A percentile compares a stretch with the other conserved stretches of the same genome.
Evolutionary conservation across 2,329 filamentous ascomycete genomes (phyloP).

Genomic region (Byssochlamys sp.): DNA sequence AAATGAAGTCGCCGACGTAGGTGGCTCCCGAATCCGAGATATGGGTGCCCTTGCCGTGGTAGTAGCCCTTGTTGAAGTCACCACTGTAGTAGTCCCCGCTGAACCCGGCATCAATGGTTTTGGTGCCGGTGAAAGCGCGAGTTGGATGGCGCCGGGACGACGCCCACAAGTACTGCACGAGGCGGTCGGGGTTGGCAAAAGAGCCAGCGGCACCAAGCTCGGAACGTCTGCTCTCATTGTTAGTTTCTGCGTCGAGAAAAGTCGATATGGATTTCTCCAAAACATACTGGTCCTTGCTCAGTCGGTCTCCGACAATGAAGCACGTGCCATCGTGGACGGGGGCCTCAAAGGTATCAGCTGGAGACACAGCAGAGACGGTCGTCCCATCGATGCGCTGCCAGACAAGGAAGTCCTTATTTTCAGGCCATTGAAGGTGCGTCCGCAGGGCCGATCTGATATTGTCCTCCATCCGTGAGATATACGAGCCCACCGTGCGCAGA

Average conservation of each 20-base stretch:
- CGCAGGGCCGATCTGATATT: conserved; percentile 33
- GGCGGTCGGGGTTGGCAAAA: conserved; percentile 29
- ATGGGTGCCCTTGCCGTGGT: conserved; percentile 47
- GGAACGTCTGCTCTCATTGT: conserved; percentile 17
- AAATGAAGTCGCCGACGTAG: conserved; percentile 47
- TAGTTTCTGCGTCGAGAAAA: conserved; percentile 3
- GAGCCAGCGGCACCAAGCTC: conserved; percentile 24
- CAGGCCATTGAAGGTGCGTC: conserved; percentile 27
- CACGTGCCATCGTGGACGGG: conserved; percentile 29
- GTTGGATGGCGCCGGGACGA: conserved; percentile 38
- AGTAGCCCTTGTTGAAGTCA: conserved; percentile 39
- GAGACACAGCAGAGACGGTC: conserved; percentile 24
- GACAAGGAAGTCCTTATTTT: conserved; percentile 32
- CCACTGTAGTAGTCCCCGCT: conserved; percentile 50
- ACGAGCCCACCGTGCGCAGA: conserved; percentile 31
- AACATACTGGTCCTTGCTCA: conserved; percentile 29
- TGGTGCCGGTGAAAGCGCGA: conserved; percentile 35
- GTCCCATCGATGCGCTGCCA: conserved; percentile 35
- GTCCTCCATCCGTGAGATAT: conserved; percentile 32
- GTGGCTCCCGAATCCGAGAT: conserved; percentile 46
- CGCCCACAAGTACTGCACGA: conserved; percentile 37
- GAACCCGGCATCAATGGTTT: conserved; percentile 44
- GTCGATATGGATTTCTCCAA: not conserved
- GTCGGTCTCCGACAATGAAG: conserved; percentile 34
- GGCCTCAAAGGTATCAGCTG: conserved; percentile 26